These are phyloP conservation scores for Cichorium intybus DNA, from an alignment of 140 eudicot species.

Conservation along the genomic window DNA sequence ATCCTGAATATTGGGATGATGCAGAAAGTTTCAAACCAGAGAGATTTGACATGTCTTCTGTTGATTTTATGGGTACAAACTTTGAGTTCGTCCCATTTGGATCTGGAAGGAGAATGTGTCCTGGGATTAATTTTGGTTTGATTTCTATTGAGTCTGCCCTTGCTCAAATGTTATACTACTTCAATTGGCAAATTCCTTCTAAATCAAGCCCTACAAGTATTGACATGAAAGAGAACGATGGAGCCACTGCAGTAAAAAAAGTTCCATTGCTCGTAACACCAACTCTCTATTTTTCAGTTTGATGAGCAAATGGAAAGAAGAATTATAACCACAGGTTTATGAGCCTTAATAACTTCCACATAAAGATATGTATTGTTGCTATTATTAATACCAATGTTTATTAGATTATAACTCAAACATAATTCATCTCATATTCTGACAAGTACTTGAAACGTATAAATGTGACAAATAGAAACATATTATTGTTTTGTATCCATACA, in stretches of 20 bases:
- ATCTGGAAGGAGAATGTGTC: background rate
- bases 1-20: background rate
- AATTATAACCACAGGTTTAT: background rate
- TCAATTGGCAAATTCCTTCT: background rate
- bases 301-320: background rate
- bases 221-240: background rate
- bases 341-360: background rate
- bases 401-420: background rate
- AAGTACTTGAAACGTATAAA: background rate
- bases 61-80: background rate
- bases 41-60: background rate
- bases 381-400: background rate
- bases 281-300: background rate
- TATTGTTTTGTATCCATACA: background rate
- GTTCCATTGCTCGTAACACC: background rate
- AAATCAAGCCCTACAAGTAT: background rate
- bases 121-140: background rate
- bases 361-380: background rate
- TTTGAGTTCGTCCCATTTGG: background rate
- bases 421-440: background rate
- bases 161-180: background rate
- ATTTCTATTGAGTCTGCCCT: background rate
- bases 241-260: background rate
- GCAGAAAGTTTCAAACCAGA: background rate
- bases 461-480: too few relatives aligned